These are phyloP conservation scores for Tympanopsis confertula DNA, from an alignment of 2,329 filamentous ascomycete genomes.

Conservation along the genomic window DNA sequence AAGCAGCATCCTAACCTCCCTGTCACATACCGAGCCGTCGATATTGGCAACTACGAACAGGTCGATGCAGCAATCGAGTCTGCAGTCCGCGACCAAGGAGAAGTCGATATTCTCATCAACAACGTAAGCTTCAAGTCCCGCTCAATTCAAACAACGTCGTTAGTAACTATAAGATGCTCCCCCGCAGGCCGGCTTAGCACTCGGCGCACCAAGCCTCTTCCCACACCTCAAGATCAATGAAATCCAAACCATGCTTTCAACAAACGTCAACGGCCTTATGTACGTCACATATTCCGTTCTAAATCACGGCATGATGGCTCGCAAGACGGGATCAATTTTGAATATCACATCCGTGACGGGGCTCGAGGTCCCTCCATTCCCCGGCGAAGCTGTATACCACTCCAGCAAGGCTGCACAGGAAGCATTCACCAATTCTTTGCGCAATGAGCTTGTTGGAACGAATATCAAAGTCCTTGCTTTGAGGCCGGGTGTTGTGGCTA, in stretches of 20 bases:
- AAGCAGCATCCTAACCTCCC: conserved; percentile 4
- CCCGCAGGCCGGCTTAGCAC: conserved; percentile 26
- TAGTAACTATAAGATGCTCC: neutral
- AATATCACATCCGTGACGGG: conserved; percentile 34
- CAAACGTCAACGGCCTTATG: conserved; percentile 35
- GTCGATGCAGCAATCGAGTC: conserved; percentile 15
- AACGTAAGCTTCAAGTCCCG: conserved; percentile 14
- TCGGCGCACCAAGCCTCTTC: conserved; percentile 30
- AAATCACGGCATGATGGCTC: conserved; percentile 25
- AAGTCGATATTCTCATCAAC: conserved; percentile 32
- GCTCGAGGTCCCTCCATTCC: conserved; percentile 32
- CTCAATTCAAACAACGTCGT: neutral
- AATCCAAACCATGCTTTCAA: conserved; percentile 30
- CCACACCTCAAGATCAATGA: conserved; percentile 24
- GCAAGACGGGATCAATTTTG: conserved; percentile 28
- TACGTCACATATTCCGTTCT: conserved; percentile 29
- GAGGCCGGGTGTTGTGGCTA: conserved; percentile 32
- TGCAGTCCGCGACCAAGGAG: conserved; percentile 17
- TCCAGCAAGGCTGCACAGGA: conserved; percentile 33
- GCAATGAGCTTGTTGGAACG: conserved; percentile 31
- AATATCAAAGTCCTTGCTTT: conserved; percentile 33
- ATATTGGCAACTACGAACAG: conserved; percentile 18
- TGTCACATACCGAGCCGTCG: conserved; percentile 9
- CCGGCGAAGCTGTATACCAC: conserved; percentile 35
- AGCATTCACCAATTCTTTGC: conserved; percentile 32